A percentile compares a stretch with the other conserved stretches of the same genome.
phyloP scores from a whole-genome alignment of 306 rosid species.

The Malus sylvestris region DNA sequence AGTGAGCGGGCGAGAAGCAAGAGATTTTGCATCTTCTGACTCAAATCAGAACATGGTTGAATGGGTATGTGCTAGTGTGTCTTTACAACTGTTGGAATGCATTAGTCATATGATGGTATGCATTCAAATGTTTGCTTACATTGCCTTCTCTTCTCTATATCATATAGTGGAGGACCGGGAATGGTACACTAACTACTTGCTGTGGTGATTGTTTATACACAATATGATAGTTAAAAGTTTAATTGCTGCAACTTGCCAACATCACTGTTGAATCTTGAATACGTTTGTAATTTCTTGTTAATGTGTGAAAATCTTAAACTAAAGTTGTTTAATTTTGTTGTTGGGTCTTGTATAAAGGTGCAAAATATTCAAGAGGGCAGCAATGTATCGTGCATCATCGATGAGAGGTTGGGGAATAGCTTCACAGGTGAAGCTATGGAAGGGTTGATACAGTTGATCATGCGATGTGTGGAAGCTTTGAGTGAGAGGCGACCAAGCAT shows the following conservation, averaged over 20 bases:
- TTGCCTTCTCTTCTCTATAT: neutral
- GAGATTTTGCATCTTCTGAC: conserved; percentile 35
- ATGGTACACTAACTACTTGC: neutral
- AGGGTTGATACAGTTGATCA: conserved; percentile 44
- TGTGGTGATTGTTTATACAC: neutral
- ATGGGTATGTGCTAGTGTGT: conserved; percentile 38
- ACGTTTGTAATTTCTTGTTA: neutral
- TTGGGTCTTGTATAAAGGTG: conserved; percentile 31
- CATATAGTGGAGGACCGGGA: neutral
- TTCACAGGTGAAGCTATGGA: conserved; percentile 77
- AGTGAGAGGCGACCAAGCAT: conserved; percentile 72
- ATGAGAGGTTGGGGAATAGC: conserved; percentile 56
- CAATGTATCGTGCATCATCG: conserved; percentile 36
- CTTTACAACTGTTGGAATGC: neutral
- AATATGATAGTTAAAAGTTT: neutral
- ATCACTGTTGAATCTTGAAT: neutral
- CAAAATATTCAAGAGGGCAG: conserved; percentile 33
- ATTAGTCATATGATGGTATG: neutral
- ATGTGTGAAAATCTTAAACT: neutral
- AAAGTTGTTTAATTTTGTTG: neutral
- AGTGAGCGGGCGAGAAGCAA: conserved; percentile 71
- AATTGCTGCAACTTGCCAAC: neutral
- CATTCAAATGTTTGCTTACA: neutral
- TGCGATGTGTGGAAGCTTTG: conserved; percentile 46
- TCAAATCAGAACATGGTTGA: conserved; percentile 54